Evolutionary conservation across 1,284 basidiomycete genomes (phyloP).

Genomic region (Cutaneotrichosporon mucoides): DNA sequence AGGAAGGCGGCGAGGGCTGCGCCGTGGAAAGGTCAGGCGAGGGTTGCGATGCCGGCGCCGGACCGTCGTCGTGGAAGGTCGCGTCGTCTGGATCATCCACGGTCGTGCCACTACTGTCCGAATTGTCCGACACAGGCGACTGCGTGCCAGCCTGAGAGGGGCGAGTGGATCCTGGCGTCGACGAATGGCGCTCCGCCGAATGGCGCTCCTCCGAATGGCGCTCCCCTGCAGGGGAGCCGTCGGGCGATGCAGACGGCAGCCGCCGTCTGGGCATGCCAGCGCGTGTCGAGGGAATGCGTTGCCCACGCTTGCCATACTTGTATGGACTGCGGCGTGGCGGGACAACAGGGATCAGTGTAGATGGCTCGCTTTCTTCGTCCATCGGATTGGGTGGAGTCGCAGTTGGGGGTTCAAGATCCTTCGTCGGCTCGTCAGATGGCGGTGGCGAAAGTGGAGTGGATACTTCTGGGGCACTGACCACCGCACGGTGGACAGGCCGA

Average conservation of each 20-base stretch:
- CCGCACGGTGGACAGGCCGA: not conserved
- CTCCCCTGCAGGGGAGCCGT: not conserved
- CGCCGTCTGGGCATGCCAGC: not conserved
- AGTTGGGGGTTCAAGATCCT: not conserved
- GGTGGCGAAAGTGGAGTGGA: not conserved
- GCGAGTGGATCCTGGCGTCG: no score
- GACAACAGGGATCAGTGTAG: no score
- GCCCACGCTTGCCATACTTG: conserved; percentile 3
- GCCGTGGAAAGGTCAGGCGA: not conserved
- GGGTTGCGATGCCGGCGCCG: not conserved
- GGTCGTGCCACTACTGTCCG: conserved; percentile 15
- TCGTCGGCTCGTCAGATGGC: not conserved
- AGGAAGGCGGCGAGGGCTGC: not conserved
- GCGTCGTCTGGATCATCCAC: conserved; percentile 24
- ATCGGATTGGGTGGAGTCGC: no score
- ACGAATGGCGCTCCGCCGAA: no score
- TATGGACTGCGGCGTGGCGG: not conserved
- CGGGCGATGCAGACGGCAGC: not conserved
- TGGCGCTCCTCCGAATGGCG: no score
- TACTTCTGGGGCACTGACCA: not conserved
- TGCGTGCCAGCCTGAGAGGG: no score
- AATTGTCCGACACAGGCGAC: not conserved
- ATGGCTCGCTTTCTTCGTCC: no score
- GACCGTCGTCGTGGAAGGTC: conserved; percentile 8
- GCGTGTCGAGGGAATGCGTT: not conserved